These are phyloP conservation scores for Pyricularia grisea DNA, from an alignment of 2,329 filamentous ascomycete species.

Conservation along the genomic window DNA sequence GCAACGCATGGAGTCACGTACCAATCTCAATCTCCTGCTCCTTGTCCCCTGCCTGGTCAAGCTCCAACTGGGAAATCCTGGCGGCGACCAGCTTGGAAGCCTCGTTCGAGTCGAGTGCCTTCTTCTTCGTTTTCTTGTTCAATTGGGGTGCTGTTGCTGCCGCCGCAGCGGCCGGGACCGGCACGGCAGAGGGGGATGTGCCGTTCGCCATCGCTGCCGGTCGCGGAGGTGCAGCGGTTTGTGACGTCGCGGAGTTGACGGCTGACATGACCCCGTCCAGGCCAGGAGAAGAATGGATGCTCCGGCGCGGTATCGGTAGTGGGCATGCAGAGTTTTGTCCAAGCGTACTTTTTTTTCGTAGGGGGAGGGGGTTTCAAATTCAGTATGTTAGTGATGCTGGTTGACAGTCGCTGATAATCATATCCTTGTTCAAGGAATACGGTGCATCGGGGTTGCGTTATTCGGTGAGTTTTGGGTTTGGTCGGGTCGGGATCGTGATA, in stretches of 20 bases:
- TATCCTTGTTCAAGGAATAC: background rate
- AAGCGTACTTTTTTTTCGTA: background rate
- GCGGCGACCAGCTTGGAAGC: slow-evolving; percentile 86
- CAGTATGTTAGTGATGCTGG: background rate
- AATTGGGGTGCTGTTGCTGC: slow-evolving; percentile 23
- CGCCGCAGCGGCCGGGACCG: slow-evolving; percentile 28
- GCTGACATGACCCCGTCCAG: slow-evolving; percentile 21
- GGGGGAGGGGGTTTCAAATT: background rate
- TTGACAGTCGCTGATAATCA: background rate
- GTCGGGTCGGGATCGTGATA: background rate
- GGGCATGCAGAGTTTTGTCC: background rate
- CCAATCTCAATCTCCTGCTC: slow-evolving; percentile 95
- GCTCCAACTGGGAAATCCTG: slow-evolving; percentile 90
- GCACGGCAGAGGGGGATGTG: slow-evolving; percentile 18
- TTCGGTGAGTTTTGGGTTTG: background rate
- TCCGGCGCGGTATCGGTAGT: background rate
- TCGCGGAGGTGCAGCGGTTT: slow-evolving; percentile 12
- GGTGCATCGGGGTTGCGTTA: background rate
- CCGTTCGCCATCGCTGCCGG: slow-evolving; percentile 22
- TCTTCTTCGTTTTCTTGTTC: slow-evolving; percentile 79
- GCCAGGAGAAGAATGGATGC: background rate
- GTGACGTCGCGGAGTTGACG: slow-evolving; percentile 23
- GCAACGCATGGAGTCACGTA: slow-evolving; percentile 25
- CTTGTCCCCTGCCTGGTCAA: slow-evolving; percentile 86
- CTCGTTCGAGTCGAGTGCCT: slow-evolving; percentile 74